A percentile compares a stretch with the other conserved stretches of the same genome.
phyloP scores from a whole-genome alignment of 495 filamentous ascomycete species.

The Talaromyces nanjingensis region DNA sequence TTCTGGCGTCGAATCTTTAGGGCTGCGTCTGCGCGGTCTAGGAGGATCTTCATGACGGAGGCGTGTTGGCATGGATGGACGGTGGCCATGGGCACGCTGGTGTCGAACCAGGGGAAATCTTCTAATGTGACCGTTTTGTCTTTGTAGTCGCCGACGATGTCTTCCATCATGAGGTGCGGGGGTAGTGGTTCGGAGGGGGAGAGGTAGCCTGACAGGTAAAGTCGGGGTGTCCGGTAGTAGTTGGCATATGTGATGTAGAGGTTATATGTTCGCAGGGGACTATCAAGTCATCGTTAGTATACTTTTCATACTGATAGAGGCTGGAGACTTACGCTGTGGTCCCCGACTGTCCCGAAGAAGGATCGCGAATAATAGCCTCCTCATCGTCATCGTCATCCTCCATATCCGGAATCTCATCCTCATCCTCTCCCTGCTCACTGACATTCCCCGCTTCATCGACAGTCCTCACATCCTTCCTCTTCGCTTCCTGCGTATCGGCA shows the following conservation, averaged over 20 bases:
- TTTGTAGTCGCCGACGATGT: slow-evolving; percentile 98
- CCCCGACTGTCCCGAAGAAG: slow-evolving; percentile 41
- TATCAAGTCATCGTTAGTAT: slow-evolving; percentile 24
- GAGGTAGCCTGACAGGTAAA: slow-evolving; percentile 89
- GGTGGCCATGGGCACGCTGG: slow-evolving; percentile 83
- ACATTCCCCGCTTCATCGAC: slow-evolving; percentile 76
- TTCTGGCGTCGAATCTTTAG: slow-evolving; percentile 84
- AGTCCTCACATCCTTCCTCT: slow-evolving; percentile 73
- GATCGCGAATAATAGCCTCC: slow-evolving; percentile 90
- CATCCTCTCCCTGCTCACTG: slow-evolving; percentile 61
- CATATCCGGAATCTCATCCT: slow-evolving; percentile 93
- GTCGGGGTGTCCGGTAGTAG: slow-evolving; percentile 92
- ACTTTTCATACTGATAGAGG: too few relatives aligned
- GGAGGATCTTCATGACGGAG: slow-evolving; percentile 93
- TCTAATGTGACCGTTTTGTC: slow-evolving; percentile 99
- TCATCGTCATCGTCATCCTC: slow-evolving; percentile 96
- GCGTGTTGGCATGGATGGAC: slow-evolving; percentile 94
- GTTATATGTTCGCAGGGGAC: slow-evolving; percentile 83
- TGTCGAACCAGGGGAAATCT: slow-evolving; percentile 87
- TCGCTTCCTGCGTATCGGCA: slow-evolving; percentile 61
- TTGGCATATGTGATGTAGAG: slow-evolving; percentile 97
- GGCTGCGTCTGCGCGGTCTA: slow-evolving; percentile 90
- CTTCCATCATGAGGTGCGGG: slow-evolving; percentile 94
- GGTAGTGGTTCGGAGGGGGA: slow-evolving; percentile 77
- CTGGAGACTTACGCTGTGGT: slow-evolving; percentile 57